A percentile compares a stretch with the other conserved stretches of the same genome.
These are phyloP conservation scores for Lachnellula subtilissima DNA, from an alignment of 2,329 filamentous ascomycete species.

Conservation along the genomic window DNA sequence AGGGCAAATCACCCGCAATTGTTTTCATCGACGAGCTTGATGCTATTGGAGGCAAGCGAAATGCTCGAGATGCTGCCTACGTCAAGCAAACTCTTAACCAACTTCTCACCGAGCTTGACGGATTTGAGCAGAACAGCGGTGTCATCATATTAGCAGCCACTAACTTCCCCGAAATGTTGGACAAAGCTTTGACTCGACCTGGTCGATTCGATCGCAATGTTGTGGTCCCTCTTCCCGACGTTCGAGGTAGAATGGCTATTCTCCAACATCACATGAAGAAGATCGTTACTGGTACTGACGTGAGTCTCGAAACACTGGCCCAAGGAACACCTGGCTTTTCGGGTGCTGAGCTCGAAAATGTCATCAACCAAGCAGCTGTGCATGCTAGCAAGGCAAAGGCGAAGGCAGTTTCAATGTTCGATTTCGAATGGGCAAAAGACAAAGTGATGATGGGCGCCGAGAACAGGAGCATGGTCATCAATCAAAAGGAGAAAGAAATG, in stretches of 20 bases:
- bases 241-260: constrained; percentile 87
- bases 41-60: constrained; percentile 90
- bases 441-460: constrained; percentile 97
- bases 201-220: constrained; percentile 96
- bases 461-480: constrained; percentile 81
- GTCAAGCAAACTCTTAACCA: constrained; percentile 98
- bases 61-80: constrained; percentile 88
- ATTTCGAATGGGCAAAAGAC: constrained; percentile 97
- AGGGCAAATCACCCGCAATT: constrained; percentile 82
- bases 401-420: constrained; percentile 65
- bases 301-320: constrained; percentile 80
- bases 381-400: constrained; percentile 87
- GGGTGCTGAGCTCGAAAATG: constrained; percentile 91
- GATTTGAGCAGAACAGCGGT: constrained; percentile 89
- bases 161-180: constrained; percentile 89
- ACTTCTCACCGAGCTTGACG: constrained; percentile 91
- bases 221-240: constrained; percentile 81
- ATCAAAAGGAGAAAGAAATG: constrained; percentile 87
- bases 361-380: constrained; percentile 93
- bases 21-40: constrained; percentile 94
- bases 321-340: constrained; percentile 87
- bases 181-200: constrained; percentile 90
- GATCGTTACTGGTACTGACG: constrained; percentile 73
- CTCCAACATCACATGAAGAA: constrained; percentile 91
- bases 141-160: constrained; percentile 96